Base-by-base conservation (phyloP, 768 basidiomycete species). In the Mycena capillaripes region DNA sequence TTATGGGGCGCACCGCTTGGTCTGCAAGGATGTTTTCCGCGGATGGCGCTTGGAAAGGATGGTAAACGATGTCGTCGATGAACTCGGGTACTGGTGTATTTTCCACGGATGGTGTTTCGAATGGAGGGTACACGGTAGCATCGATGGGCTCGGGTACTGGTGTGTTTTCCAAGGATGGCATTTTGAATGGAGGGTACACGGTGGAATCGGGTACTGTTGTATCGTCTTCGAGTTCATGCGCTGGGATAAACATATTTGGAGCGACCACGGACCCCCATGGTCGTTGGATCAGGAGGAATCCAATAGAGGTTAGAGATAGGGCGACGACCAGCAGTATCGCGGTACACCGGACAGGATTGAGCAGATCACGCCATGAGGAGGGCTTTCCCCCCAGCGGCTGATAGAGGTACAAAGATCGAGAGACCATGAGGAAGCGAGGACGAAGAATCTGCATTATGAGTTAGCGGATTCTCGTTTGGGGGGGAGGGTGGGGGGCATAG, bases 281-380 rank as follows among this genome's bases (percentile, higher is more conserved):
- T 38, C 66, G 66, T 48, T 74, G 55, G 66, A 69, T 34, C 25
- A 61, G 52, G 32, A 75, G 8, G 34, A 75, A 60, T 8, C 60
- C 65, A 12, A 74, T 61, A 6, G 74, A 72, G 7, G 56, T 64
- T 3, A 75, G 63, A 21, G 76, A 75, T 36, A 73, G 71, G 38
- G 53, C 74, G 27, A 75, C 58, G 29, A 70, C 67, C 0, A 75
- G 32, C 1, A 76, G 70, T 25, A 76, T 70, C 14, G 71, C 68
- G 10, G 57, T 72, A 25, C 67, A 67, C 2, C 76, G 70, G 9
- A 71, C 52, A 2, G 70, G 76, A 29, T 30, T 71, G 38, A 19
- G 65, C 46, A 71, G 48, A 9, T 71, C 63, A 29, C 63, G 63
- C 25, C 63, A 46, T 17, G 69, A 48, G 7, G 52, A 14, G 25